Evolutionary conservation across 148 eudicot species (phyloP).

Genomic region (Dianthus caryophyllus): DNA sequence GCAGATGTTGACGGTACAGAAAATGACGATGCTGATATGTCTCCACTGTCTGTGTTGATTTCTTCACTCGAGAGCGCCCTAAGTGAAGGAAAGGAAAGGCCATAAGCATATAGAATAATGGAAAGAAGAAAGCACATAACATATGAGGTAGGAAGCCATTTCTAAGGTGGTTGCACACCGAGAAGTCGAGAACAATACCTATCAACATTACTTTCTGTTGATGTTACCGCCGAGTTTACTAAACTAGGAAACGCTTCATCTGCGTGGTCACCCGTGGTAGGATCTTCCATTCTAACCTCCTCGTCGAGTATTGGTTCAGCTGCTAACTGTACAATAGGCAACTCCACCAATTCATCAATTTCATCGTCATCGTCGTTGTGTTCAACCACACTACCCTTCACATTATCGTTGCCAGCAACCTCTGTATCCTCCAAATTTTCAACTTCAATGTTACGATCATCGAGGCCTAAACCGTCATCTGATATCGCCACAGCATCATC

Average conservation of each 20-base stretch:
- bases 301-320: slow-evolving; percentile 32
- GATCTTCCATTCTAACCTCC: slow-evolving; percentile 18
- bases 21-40: slow-evolving; percentile 1
- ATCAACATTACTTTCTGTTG: background rate
- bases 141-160: background rate
- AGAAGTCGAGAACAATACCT: slow-evolving; percentile 5
- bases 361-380: slow-evolving; percentile 14
- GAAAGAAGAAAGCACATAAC: background rate
- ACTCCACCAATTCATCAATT: slow-evolving; percentile 18
- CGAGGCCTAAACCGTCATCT: background rate
- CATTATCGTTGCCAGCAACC: slow-evolving; percentile 11
- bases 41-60: background rate
- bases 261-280: background rate
- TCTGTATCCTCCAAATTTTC: slow-evolving; percentile 10
- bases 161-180: background rate
- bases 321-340: slow-evolving; percentile 22
- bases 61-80: slow-evolving; percentile 4
- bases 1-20: slow-evolving; percentile 3
- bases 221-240: background rate
- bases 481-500: background rate
- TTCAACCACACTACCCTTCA: background rate
- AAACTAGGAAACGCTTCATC: background rate
- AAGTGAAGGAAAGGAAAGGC: background rate
- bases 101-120: background rate
- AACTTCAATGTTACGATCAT: background rate